Percentiles rank a stretch among this genome's conserved stretches.
Conservation (phyloP, 768 basidiomycete genomes). For the Hygrophoropsis aurantiaca region DNA sequence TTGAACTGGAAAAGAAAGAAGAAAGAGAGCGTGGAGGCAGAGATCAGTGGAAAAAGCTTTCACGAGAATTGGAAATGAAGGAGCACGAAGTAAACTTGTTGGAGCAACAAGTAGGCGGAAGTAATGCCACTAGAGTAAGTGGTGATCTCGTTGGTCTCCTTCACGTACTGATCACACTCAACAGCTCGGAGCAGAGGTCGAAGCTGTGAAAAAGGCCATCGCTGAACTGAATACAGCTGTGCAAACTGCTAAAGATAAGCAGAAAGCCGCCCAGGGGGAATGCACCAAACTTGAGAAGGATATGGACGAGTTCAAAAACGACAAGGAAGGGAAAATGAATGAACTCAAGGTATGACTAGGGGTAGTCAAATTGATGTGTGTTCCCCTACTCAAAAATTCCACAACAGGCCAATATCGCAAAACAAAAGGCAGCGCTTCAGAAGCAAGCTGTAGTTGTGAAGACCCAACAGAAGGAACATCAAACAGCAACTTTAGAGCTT, state of each 20-base stretch:
- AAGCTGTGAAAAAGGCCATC: slow-evolving; percentile 65
- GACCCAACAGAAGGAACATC: slow-evolving; percentile 84
- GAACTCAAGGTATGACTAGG: slow-evolving; percentile 74
- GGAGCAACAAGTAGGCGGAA: slow-evolving; percentile 82
- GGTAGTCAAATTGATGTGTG: too few relatives aligned
- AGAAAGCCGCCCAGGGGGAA: slow-evolving; percentile 73
- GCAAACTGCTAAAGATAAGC: slow-evolving; percentile 70
- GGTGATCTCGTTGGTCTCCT: neutral
- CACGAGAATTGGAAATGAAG: slow-evolving; percentile 82
- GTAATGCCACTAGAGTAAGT: slow-evolving; percentile 85
- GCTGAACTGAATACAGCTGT: slow-evolving; percentile 55
- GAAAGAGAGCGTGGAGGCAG: slow-evolving; percentile 48
- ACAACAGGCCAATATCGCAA: slow-evolving; percentile 70
- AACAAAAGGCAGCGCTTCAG: slow-evolving; percentile 77
- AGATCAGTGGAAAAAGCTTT: slow-evolving; percentile 59
- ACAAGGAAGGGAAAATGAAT: slow-evolving; percentile 95
- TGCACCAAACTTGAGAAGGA: slow-evolving; percentile 89
- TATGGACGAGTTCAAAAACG: slow-evolving; percentile 98
- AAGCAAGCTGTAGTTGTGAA: slow-evolving; percentile 83
- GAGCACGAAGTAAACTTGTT: slow-evolving; percentile 81
- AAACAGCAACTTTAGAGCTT: slow-evolving; percentile 84
- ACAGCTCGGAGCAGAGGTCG: slow-evolving; percentile 81
- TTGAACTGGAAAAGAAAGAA: slow-evolving; percentile 56
- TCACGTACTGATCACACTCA: neutral
- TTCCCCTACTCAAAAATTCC: too few relatives aligned